These are phyloP conservation scores for Allium fistulosum DNA, from an alignment of 106 monocot species.

Conservation along the genomic window DNA sequence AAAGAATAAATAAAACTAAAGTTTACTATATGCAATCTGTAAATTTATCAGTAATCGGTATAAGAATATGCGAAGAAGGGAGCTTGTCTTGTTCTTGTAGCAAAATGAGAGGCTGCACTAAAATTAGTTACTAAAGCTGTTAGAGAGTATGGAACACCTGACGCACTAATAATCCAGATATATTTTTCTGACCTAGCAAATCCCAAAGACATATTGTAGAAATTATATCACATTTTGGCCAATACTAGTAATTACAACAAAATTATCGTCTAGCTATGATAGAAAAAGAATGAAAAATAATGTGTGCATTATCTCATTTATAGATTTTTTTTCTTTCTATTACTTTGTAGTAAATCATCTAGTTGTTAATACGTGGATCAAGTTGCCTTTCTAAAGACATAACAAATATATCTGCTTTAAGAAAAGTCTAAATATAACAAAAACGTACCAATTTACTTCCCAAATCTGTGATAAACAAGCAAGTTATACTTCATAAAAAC, in stretches of 20 bases:
- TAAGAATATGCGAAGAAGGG: slow-evolving; percentile 67
- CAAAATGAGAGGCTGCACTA: slow-evolving; percentile 38
- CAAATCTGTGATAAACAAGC: background rate
- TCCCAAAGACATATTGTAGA: slow-evolving; percentile 33
- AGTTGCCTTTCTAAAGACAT: slow-evolving; percentile 59
- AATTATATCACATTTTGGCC: slow-evolving; percentile 37
- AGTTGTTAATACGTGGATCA: slow-evolving; percentile 42
- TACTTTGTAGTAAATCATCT: slow-evolving; percentile 51
- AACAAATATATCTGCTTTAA: slow-evolving; percentile 56
- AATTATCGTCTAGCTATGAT: no score
- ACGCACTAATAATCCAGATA: slow-evolving; percentile 32
- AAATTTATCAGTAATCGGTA: slow-evolving; percentile 39
- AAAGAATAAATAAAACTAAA: no score
- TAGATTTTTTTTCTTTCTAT: background rate
- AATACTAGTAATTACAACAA: slow-evolving; percentile 13
- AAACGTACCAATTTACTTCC: background rate
- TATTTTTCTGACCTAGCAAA: slow-evolving; percentile 34
- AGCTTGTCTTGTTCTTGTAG: slow-evolving; percentile 59
- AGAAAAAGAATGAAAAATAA: no score
- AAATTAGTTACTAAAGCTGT: slow-evolving; percentile 31
- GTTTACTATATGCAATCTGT: no score
- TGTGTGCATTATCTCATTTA: no score
- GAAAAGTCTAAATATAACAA: slow-evolving; percentile 27
- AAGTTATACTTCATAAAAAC: no score
- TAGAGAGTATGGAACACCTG: slow-evolving; percentile 27